Conservation (phyloP, 2,329 filamentous ascomycete species). For the Colletotrichum liaoningense region DNA sequence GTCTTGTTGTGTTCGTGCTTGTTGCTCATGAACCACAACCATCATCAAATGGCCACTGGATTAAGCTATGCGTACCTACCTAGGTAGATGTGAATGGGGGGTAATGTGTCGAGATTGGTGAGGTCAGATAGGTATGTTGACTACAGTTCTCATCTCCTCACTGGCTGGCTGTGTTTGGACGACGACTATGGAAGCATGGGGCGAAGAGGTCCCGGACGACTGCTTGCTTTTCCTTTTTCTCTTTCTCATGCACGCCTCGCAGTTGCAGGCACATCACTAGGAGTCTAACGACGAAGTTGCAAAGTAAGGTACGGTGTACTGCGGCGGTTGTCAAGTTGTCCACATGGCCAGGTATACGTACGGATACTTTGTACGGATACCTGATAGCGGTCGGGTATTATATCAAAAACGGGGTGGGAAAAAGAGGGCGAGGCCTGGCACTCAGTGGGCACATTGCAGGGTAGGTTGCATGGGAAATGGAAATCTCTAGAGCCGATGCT, state of each 20-base stretch:
- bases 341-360: neutral
- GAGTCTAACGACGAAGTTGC: neutral
- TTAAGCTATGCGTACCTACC: neutral
- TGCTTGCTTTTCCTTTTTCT: neutral
- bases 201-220: neutral
- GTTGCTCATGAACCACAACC: slow-evolving; percentile 19
- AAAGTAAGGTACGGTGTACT: no score
- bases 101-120: neutral
- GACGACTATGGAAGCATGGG: slow-evolving; percentile 1
- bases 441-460: neutral
- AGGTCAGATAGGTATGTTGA: slow-evolving; percentile 5
- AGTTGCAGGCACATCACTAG: neutral
- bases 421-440: neutral
- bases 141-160: neutral
- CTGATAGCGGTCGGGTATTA: neutral
- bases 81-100: neutral
- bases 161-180: slow-evolving; percentile 8
- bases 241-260: neutral
- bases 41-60: slow-evolving; percentile 4
- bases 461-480: slow-evolving; percentile 8
- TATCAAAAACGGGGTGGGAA: neutral
- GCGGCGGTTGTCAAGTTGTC: neutral
- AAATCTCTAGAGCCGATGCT: slow-evolving; percentile 22
- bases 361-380: neutral
- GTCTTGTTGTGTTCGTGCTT: slow-evolving; percentile 25